Evolutionary conservation across 805 yeast species (phyloP).

Genomic region (Metschnikowia chrysomelidarum): DNA sequence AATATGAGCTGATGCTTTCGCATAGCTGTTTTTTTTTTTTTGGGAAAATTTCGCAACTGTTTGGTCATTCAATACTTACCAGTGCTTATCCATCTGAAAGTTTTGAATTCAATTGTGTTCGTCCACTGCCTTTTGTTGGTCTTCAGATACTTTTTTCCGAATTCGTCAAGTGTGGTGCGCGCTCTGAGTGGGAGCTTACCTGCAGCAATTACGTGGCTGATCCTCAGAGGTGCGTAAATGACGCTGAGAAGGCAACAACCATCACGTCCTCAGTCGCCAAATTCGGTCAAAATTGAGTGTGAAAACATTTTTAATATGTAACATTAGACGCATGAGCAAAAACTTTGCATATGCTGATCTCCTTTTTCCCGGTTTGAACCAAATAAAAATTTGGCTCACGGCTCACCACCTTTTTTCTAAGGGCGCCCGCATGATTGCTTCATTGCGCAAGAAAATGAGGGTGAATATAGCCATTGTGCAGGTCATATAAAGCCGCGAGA

Average conservation of each 20-base stretch:
- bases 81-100: not conserved
- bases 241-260: too few species aligned
- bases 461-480: slow-evolving; percentile 7
- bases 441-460: slow-evolving; percentile 8
- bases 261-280: too few species aligned
- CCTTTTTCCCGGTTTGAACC: too few species aligned
- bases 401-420: too few species aligned
- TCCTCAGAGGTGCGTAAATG: not conserved
- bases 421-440: slow-evolving; percentile 13
- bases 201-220: slow-evolving; percentile 9
- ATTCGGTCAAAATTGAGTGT: too few species aligned
- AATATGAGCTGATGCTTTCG: too few species aligned
- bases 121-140: not conserved
- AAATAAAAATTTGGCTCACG: too few species aligned
- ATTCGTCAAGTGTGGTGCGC: slow-evolving; percentile 4
- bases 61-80: not conserved
- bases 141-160: not conserved
- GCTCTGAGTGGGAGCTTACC: not conserved
- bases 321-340: too few species aligned
- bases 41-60: too few species aligned
- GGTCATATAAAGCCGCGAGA: slow-evolving; percentile 1
- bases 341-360: too few species aligned
- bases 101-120: not conserved
- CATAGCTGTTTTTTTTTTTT: too few species aligned
- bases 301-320: too few species aligned